Percentiles rank a stretch among this genome's conserved stretches.
Evolutionary conservation across 202 grass and related monocot genomes (phyloP).

Genomic region (Setaria italica): DNA sequence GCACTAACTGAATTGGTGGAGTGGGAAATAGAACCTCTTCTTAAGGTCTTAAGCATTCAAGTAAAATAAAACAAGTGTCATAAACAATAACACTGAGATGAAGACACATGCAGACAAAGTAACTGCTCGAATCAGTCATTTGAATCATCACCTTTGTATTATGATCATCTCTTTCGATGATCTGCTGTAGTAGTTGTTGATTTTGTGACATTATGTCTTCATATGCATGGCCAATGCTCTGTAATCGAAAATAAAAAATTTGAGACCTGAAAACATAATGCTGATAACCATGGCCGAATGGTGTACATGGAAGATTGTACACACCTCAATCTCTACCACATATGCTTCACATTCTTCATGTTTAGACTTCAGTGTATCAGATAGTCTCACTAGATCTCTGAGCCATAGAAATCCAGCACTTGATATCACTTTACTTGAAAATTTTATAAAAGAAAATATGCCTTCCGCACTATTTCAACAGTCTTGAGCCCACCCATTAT

Average conservation of each 20-base stretch:
- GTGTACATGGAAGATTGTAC: slow-evolving; percentile 27
- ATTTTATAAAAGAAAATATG: slow-evolving; percentile 47
- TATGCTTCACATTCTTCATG: slow-evolving; percentile 83
- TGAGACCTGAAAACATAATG: slow-evolving; percentile 34
- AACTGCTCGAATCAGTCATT: slow-evolving; percentile 29
- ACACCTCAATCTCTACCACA: slow-evolving; percentile 82
- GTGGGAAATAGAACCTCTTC: neutral
- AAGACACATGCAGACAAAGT: slow-evolving; percentile 1
- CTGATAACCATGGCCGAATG: slow-evolving; percentile 4
- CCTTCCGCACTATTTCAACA: slow-evolving; percentile 22
- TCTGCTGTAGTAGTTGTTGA: slow-evolving; percentile 89
- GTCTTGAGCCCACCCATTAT: slow-evolving; percentile 29
- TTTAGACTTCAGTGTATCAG: slow-evolving; percentile 73
- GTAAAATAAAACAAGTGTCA: neutral
- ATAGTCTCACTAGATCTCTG: slow-evolving; percentile 73
- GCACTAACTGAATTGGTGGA: neutral
- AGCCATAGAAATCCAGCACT: slow-evolving; percentile 36
- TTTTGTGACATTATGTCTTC: slow-evolving; percentile 85
- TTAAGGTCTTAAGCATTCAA: neutral
- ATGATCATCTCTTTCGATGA: slow-evolving; percentile 93
- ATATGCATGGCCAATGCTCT: slow-evolving; percentile 88
- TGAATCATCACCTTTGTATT: slow-evolving; percentile 74
- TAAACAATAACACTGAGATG: neutral
- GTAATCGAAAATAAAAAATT: slow-evolving; percentile 36
- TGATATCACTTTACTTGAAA: slow-evolving; percentile 37